Conservation (phyloP, 2,329 filamentous ascomycete species). For the Paramyrothecium roridum region DNA sequence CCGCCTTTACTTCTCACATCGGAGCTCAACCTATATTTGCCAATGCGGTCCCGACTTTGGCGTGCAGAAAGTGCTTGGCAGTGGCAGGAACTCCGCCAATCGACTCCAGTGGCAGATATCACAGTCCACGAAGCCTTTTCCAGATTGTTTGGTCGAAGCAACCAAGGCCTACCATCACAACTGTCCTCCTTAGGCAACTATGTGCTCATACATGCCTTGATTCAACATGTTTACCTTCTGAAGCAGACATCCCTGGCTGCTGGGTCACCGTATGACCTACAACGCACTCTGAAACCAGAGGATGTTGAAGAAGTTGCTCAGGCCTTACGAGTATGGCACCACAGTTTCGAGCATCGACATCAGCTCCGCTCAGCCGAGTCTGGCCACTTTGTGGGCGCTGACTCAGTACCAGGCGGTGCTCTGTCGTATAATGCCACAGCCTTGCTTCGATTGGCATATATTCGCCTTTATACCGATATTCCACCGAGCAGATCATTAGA, state of each 20-base stretch:
- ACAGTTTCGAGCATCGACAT: conserved; percentile 54
- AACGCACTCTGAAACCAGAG: conserved; percentile 48
- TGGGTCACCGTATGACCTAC: conserved; percentile 45
- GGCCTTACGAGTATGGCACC: conserved; percentile 56
- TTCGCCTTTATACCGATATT: conserved; percentile 64
- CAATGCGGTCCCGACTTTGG: conserved; percentile 54
- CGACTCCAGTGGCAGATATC: conserved; percentile 47
- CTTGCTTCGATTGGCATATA: conserved; percentile 57
- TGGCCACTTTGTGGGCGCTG: conserved; percentile 41
- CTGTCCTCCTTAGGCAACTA: conserved; percentile 66
- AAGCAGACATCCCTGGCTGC: conserved; percentile 58
- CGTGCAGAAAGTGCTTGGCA: conserved; percentile 55
- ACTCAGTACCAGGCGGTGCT: conserved; percentile 53
- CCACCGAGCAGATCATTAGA: conserved; percentile 61
- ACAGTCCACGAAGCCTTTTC: conserved; percentile 56
- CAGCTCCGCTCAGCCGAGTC: conserved; percentile 48
- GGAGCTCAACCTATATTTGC: conserved; percentile 53
- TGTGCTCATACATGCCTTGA: conserved; percentile 66
- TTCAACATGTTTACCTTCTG: conserved; percentile 69
- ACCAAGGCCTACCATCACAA: conserved; percentile 43
- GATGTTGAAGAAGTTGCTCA: conserved; percentile 55
- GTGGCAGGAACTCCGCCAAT: conserved; percentile 56
- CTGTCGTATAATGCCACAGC: conserved; percentile 66
- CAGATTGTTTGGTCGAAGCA: conserved; percentile 49
- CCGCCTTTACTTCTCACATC: conserved; percentile 56